A percentile compares a stretch with the other conserved stretches of the same genome.
Conservation (phyloP, 2,329 filamentous ascomycete genomes). For the Claviceps humidiphila region DNA sequence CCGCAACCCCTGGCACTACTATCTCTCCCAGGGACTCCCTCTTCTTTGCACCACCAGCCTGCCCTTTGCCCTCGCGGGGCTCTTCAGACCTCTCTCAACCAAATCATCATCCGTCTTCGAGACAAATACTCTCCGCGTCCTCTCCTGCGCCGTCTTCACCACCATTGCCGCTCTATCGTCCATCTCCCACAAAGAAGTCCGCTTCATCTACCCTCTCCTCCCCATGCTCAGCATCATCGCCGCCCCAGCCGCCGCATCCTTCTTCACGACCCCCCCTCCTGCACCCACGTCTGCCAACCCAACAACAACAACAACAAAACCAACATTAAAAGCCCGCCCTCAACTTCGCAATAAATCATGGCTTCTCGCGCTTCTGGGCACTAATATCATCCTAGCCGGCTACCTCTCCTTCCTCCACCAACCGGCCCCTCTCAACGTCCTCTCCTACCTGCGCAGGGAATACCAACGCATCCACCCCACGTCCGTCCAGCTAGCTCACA, state of each 20-base stretch:
- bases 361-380: constrained; percentile 42
- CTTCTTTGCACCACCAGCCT: constrained; percentile 72
- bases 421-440: constrained; percentile 61
- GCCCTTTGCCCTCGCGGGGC: constrained; percentile 57
- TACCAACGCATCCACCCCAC: constrained; percentile 46
- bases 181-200: constrained; percentile 91
- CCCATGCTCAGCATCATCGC: constrained; percentile 75
- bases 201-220: constrained; percentile 88
- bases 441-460: constrained; percentile 61
- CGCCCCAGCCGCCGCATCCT: constrained; percentile 50
- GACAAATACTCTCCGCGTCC: constrained; percentile 21
- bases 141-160: constrained; percentile 45
- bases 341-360: constrained; percentile 38
- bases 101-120: constrained; percentile 21
- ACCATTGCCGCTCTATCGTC: constrained; percentile 55
- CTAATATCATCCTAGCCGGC: constrained; percentile 58
- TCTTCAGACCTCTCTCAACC: constrained; percentile 34
- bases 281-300: not conserved
- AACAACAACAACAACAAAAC: constrained; percentile 6
- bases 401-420: constrained; percentile 73
- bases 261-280: constrained; percentile 38
- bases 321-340: constrained; percentile 14
- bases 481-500: constrained; percentile 11
- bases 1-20: constrained; percentile 82
- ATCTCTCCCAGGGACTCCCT: constrained; percentile 78